Evolutionary conservation across 345 rosid genomes (phyloP).

Genomic region (Microcos paniculata): DNA sequence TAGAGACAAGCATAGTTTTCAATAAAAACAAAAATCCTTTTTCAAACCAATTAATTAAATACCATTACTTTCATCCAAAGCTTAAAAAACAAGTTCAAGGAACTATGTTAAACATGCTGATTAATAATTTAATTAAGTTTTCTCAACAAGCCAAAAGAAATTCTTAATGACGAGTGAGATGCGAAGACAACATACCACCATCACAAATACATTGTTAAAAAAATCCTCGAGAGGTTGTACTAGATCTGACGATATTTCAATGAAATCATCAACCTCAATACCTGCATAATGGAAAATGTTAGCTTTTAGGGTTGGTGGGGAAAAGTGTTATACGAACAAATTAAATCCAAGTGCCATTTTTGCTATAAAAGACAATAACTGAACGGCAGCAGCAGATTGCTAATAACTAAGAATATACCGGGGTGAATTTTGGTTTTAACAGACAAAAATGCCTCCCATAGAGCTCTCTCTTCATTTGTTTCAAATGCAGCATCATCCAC

Average conservation of each 20-base stretch:
- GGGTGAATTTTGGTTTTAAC: slow-evolving; percentile 51
- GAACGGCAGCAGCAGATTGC: neutral
- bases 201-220: too few relatives aligned
- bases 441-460: slow-evolving; percentile 61
- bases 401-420: slow-evolving; percentile 35
- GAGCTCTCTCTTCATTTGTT: slow-evolving; percentile 64
- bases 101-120: too few relatives aligned
- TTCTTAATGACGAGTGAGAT: too few relatives aligned
- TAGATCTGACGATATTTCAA: slow-evolving; percentile 58
- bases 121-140: too few relatives aligned
- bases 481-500: slow-evolving; percentile 77
- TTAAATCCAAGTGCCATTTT: neutral
- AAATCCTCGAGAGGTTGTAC: slow-evolving; percentile 79
- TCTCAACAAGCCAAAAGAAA: too few relatives aligned
- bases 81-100: too few relatives aligned
- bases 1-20: too few relatives aligned
- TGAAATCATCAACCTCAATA: slow-evolving; percentile 63
- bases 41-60: too few relatives aligned
- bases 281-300: slow-evolving; percentile 37
- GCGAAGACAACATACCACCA: too few relatives aligned
- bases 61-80: too few relatives aligned
- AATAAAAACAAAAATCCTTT: too few relatives aligned
- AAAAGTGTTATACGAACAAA: neutral
- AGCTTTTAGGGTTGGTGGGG: neutral
- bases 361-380: neutral